These are phyloP conservation scores for Tetrahymena borealis DNA, from an alignment of 73 alveolate species.

Conservation along the genomic window DNA sequence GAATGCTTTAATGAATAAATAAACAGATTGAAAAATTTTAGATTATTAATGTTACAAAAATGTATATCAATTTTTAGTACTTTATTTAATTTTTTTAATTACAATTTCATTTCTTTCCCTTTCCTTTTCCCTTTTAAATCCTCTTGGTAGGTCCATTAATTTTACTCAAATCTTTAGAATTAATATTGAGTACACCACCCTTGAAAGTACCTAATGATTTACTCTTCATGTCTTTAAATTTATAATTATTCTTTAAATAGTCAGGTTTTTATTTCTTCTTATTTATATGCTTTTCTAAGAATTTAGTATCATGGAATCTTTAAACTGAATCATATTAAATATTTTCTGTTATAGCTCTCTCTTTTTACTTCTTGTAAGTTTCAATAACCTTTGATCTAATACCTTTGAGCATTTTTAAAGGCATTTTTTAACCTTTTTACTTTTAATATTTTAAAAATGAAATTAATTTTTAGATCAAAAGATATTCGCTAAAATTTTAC, in stretches of 20 bases:
- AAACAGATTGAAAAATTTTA: neutral
- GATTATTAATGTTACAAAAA: neutral
- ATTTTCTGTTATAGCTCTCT: neutral
- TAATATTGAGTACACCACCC: neutral
- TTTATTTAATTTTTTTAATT: no score
- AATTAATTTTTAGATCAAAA: neutral
- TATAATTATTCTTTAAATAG: neutral
- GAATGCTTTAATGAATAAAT: neutral
- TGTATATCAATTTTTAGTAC: neutral
- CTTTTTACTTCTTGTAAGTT: neutral
- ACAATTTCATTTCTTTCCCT: neutral
- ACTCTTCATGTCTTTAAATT: neutral
- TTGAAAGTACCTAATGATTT: neutral
- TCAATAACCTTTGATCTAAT: neutral
- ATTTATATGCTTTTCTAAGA: neutral
- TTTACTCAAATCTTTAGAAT: neutral
- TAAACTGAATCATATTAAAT: neutral
- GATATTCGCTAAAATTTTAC: neutral
- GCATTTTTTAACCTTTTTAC: neutral
- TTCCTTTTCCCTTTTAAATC: neutral
- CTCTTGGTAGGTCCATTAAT: neutral
- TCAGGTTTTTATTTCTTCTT: neutral
- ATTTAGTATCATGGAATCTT: neutral
- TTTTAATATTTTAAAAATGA: neutral
- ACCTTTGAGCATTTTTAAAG: neutral